Evolutionary conservation across 257 asterid species (phyloP), one percentile per base, ranked within the genome.

Genomic region (Solanum medicagineum): DNA sequence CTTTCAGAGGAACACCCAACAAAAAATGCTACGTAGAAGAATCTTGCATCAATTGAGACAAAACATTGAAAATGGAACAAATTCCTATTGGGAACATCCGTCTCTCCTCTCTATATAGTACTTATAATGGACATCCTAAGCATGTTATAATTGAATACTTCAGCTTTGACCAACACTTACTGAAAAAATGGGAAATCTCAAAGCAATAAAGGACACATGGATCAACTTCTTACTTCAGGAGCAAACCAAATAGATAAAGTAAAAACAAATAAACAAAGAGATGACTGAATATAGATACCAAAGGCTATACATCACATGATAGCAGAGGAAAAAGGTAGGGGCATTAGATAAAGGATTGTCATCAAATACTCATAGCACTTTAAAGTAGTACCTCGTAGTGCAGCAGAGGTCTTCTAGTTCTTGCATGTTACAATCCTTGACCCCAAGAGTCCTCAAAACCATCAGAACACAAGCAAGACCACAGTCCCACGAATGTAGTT

Each of bases 401-500:
- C 87, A 54, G 85, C 99, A 95, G 32, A 94, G 92, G 32, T 91
- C 92, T 85, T 62, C 91, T 84, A 95, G 90, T 59, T 94, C 95
- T 51, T 90, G 90, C 85, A 93, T 90, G 85, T 85, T 86, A 62
- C 93, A 86, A 70, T 87, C 80, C 63, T 84, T 85, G 84, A 91
- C 85, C 79, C 92, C 97, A 81, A 92, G 94, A 79, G 93, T 88
- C 88, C 92, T 91, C 92, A 94, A 89, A 88, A 93, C 93, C 98
- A 95, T 95, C 83, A 92, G 84, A 88, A 93, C 96, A 88, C 99
- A 95, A 79, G 99, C 99, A 91, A 94, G 97, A 75, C 99, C 99
- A 88, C 99, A 94, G 89, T 95, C 99, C 99, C 99, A 95, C 15
- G 92, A 86, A 87, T 87, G 90, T 71, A 91, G 92, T 88, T 95